phyloP scores from a whole-genome alignment of 2,329 filamentous ascomycete genomes.

The Chaetomiaceae sp. region DNA sequence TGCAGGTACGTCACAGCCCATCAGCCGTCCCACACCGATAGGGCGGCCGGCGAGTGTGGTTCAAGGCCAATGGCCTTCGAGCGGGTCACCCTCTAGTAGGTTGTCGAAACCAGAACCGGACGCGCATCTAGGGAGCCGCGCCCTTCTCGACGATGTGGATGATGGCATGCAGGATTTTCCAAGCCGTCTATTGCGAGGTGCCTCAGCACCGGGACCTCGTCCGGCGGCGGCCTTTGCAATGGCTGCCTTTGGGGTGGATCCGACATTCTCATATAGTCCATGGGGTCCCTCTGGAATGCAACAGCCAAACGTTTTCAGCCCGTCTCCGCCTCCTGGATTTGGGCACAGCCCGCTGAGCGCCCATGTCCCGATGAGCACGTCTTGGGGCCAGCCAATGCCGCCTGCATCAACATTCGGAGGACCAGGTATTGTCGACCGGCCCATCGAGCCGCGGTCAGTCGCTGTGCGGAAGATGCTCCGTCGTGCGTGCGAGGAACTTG shows the following conservation, averaged over 20 bases:
- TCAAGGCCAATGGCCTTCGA: conserved; percentile 43
- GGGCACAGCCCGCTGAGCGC: conserved; percentile 29
- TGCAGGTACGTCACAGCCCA: conserved; percentile 60
- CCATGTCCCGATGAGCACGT: conserved; percentile 25
- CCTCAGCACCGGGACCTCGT: conserved; percentile 44
- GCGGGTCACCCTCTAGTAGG: conserved; percentile 26
- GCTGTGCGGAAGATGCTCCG: conserved; percentile 71
- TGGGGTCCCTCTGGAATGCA: conserved; percentile 24
- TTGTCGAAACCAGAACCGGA: conserved; percentile 64
- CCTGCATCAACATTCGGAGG: conserved; percentile 24
- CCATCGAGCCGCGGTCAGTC: conserved; percentile 60
- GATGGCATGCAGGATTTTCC: conserved; percentile 43
- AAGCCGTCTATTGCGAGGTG: conserved; percentile 7
- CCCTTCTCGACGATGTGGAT: conserved; percentile 72
- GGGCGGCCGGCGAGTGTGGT: conserved; percentile 75
- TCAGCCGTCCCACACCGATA: conserved; percentile 79
- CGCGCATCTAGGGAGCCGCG: conserved; percentile 84
- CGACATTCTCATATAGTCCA: conserved; percentile 24
- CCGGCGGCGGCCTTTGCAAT: conserved; percentile 38
- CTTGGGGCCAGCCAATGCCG: conserved; percentile 23
- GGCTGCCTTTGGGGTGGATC: conserved; percentile 31
- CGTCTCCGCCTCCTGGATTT: conserved; percentile 46
- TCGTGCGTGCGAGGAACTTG: conserved; percentile 66
- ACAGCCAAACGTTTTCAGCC: conserved; percentile 27
- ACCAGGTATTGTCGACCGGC: conserved; percentile 37